A percentile compares a stretch with the other conserved stretches of the same genome.
phyloP scores from a whole-genome alignment of 2,329 filamentous ascomycete genomes.

The Penicillium sp. region DNA sequence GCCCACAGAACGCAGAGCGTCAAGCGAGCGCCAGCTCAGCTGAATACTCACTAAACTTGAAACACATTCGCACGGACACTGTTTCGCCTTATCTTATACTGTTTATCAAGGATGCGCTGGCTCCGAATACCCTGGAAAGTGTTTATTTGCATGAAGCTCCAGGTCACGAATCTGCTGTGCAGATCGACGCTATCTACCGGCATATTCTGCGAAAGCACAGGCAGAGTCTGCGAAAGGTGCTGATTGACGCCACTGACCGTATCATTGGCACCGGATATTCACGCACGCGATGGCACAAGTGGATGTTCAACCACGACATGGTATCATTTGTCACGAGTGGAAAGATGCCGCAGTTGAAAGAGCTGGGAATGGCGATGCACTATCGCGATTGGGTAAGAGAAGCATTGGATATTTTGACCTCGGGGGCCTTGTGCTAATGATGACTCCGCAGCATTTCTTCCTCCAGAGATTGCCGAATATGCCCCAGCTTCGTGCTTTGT shows the following conservation, averaged over 20 bases:
- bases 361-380: constrained; percentile 69
- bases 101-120: constrained; percentile 74
- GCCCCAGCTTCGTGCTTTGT: constrained; percentile 66
- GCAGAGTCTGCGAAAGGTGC: constrained; percentile 66
- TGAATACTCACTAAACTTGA: constrained; percentile 65
- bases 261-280: constrained; percentile 36
- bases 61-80: constrained; percentile 71
- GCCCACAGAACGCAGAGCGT: constrained; percentile 6
- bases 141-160: constrained; percentile 71
- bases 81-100: constrained; percentile 67
- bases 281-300: constrained; percentile 60
- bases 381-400: constrained; percentile 73
- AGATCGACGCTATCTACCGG: constrained; percentile 68
- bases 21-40: constrained; percentile 2
- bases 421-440: constrained; percentile 17
- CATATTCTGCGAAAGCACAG: constrained; percentile 69
- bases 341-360: constrained; percentile 67
- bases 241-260: constrained; percentile 69
- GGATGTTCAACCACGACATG: constrained; percentile 69
- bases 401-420: neutral
- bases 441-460: constrained; percentile 65
- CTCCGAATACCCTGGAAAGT: constrained; percentile 75
- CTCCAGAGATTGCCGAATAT: constrained; percentile 71
- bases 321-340: constrained; percentile 73
- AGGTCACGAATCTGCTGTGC: constrained; percentile 56